phyloP scores from a whole-genome alignment of 345 rosid species.

The Leavenworthia alabamica region DNA sequence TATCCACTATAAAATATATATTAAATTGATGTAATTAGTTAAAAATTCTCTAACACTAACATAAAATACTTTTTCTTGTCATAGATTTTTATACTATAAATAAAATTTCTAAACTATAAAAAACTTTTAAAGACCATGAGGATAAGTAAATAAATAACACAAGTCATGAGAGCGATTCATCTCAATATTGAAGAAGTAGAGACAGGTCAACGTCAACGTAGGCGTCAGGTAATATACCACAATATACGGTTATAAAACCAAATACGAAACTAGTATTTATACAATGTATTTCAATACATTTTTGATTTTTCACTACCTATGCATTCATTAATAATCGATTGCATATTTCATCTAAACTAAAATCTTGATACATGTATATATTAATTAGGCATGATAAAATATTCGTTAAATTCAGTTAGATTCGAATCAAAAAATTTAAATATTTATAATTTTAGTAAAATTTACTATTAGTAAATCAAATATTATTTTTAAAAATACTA shows the following conservation, averaged over 20 bases:
- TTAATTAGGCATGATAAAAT: no score
- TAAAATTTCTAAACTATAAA: not conserved
- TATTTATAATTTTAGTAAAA: no score
- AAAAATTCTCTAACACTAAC: not conserved
- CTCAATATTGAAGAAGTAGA: not conserved
- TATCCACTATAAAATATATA: not conserved
- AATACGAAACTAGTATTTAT: not conserved
- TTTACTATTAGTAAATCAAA: no score
- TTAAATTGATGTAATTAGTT: not conserved
- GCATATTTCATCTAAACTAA: not conserved
- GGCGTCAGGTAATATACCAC: slow-evolving; percentile 1
- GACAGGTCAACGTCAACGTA: not conserved
- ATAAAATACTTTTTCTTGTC: not conserved
- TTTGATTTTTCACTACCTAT: not conserved
- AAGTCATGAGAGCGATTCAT: not conserved
- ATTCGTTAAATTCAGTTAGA: no score
- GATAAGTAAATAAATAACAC: no score
- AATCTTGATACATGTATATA: not conserved
- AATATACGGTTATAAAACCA: not conserved
- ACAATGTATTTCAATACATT: not conserved
- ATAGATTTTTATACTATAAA: not conserved
- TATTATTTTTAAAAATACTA: no score
- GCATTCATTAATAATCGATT: not conserved
- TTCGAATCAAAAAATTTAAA: no score
- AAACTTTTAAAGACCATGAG: not conserved